phyloP scores from a whole-genome alignment of 2,329 filamentous ascomycete species.

The Venturiaceae sp. region DNA sequence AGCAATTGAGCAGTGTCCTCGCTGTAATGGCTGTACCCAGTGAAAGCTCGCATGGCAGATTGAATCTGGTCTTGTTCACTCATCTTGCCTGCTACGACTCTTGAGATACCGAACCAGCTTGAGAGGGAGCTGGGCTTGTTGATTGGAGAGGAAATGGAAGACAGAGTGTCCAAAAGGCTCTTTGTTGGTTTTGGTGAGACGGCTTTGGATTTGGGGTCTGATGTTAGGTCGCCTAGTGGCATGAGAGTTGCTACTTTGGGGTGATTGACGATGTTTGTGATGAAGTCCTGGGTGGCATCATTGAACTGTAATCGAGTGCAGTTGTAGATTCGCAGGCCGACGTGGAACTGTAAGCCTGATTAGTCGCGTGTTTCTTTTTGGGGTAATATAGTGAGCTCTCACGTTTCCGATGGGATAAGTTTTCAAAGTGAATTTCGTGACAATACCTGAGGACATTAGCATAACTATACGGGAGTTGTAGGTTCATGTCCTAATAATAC shows the following conservation, averaged over 20 bases:
- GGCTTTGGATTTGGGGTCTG: too few relatives aligned
- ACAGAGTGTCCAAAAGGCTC: not conserved
- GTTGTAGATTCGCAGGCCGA: not conserved
- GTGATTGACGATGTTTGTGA: constrained; percentile 1
- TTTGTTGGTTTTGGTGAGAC: too few relatives aligned
- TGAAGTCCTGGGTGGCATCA: constrained; percentile 3
- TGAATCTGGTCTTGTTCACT: too few relatives aligned
- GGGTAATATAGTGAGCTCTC: constrained; percentile 17
- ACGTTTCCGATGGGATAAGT: constrained; percentile 23
- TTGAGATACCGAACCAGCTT: too few relatives aligned
- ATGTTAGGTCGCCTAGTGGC: constrained; percentile 3
- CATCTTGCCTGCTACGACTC: too few relatives aligned
- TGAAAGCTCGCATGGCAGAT: too few relatives aligned
- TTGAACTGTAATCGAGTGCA: not conserved
- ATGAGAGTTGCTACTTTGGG: constrained; percentile 12
- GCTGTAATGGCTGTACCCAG: not conserved
- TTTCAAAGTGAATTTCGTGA: constrained; percentile 23
- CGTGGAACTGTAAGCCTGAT: not conserved
- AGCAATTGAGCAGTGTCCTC: not conserved
- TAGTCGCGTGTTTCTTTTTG: not conserved
- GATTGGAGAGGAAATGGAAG: too few relatives aligned
- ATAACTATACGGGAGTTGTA: not conserved
- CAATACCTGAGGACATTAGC: constrained; percentile 20
- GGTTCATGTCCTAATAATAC: too few relatives aligned
- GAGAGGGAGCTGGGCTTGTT: too few relatives aligned